These are phyloP conservation scores for Zymoseptoria tritici DNA, from an alignment of 2,329 filamentous ascomycete species.

Conservation along the genomic window DNA sequence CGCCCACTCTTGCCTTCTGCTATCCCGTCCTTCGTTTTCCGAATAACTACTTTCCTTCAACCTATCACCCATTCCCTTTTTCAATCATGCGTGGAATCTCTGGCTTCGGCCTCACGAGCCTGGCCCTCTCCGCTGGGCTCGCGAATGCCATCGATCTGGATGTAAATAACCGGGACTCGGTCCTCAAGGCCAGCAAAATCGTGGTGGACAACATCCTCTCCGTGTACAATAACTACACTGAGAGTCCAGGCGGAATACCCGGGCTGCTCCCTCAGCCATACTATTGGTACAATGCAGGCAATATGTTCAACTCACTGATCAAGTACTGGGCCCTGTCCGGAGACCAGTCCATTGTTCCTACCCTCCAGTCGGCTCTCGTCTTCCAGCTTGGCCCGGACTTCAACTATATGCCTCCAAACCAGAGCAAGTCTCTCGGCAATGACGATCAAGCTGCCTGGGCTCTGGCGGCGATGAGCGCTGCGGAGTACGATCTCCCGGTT, in stretches of 20 bases:
- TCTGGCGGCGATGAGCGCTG: conserved; percentile 69
- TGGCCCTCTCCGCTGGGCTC: neutral
- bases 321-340: conserved; percentile 63
- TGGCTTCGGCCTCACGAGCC: neutral
- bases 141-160: conserved; percentile 12
- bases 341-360: conserved; percentile 52
- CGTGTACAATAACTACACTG: conserved; percentile 10
- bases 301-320: conserved; percentile 59
- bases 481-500: conserved; percentile 63
- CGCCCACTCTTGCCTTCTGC: neutral
- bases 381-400: conserved; percentile 53
- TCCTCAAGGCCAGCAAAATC: conserved; percentile 10
- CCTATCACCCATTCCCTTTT: neutral
- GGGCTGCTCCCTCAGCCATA: conserved; percentile 23
- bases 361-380: conserved; percentile 52
- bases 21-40: neutral
- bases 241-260: conserved; percentile 8
- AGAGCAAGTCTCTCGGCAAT: conserved; percentile 34
- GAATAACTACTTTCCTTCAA: neutral
- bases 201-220: conserved; percentile 13
- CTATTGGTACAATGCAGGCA: conserved; percentile 59
- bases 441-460: conserved; percentile 69
- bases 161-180: conserved; percentile 6
- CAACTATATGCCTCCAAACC: conserved; percentile 52
- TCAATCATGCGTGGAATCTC: neutral